Base-by-base conservation (phyloP, 495 filamentous ascomycete genomes). In the Thermothielavioides terrestris region DNA sequence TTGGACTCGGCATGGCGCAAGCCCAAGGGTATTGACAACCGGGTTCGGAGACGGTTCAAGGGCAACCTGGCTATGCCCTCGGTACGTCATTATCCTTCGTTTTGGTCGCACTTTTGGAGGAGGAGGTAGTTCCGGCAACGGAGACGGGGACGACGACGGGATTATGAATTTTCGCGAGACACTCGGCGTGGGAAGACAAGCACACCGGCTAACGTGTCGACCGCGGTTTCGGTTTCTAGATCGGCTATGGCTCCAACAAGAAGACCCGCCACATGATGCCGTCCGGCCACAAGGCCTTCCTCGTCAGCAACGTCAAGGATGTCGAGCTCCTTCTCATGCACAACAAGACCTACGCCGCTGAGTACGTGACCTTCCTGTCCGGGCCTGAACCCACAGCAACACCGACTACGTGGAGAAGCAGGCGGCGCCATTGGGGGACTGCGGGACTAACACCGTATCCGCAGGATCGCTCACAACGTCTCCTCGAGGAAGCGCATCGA, bases 261-360 rank as follows among this genome's bases (percentile, higher is more conserved):
- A 97, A 95, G 82, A 98, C 92, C 66, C 81, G 85, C 56, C 89
- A 97, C 79, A 83, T 96, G 81, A 95, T 90, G 83, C 94, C 92
- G 68, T 94, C 89, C 64, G 92, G 92, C 76, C 92, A 96, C 83
- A 97, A 97, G 81, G 89, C 92, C 52, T 98, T 98, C 83, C 83
- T 97, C 68, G 92, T 98, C 75, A 84, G 88, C 80, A 97, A 96
- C 81, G 68, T 82, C 72, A 75, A 81, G 67, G 94, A 97, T 65
- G 84, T 98, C 66, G 91, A 97, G 75, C 84, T 98, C 54, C 86
- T 98, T 60, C 81, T 98, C 53, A 98, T 98, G 92, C 94, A 98
- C 84, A 97, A 97, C 85, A 84, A 84, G 70, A 95, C 88, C 69
- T 95, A 82, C 75, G 92, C 92, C 69, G 92, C 92, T 66, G 94